These are phyloP conservation scores for Skeletonema tropicum DNA, from an alignment of 108 stramenopile species.

Conservation along the genomic window DNA sequence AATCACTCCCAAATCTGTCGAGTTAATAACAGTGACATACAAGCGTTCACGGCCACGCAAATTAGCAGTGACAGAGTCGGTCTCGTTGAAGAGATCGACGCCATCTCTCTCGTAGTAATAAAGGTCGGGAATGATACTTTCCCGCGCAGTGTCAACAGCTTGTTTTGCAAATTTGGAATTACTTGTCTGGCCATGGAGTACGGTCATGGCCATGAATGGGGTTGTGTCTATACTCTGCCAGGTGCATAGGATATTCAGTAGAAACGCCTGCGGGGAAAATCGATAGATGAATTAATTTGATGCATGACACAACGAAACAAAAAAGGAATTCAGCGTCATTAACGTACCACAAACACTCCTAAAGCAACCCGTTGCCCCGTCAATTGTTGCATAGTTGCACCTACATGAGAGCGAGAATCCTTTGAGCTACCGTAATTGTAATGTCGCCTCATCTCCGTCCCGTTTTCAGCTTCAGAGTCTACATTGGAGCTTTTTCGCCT, in stretches of 20 bases:
- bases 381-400: conserved; percentile 76
- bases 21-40: conserved; percentile 46
- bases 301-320: neutral
- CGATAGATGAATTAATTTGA: neutral
- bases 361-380: conserved; percentile 80
- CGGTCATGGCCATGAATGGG: conserved; percentile 16
- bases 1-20: neutral
- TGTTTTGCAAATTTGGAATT: conserved; percentile 32
- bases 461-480: neutral
- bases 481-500: neutral
- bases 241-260: conserved; percentile 58
- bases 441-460: neutral
- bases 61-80: conserved; percentile 19
- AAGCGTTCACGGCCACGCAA: conserved; percentile 67
- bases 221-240: conserved; percentile 6
- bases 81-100: conserved; percentile 16
- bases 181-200: conserved; percentile 34
- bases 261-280: conserved; percentile 16
- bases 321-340: neutral
- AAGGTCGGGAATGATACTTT: conserved; percentile 58
- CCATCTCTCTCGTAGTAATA: conserved; percentile 34
- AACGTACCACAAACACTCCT: conserved; percentile 55
- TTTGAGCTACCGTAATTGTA: neutral
- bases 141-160: conserved; percentile 63
- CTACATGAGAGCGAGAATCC: conserved; percentile 39